phyloP scores from a whole-genome alignment of 2,329 filamentous ascomycete species.

The Phialophora macrospora region DNA sequence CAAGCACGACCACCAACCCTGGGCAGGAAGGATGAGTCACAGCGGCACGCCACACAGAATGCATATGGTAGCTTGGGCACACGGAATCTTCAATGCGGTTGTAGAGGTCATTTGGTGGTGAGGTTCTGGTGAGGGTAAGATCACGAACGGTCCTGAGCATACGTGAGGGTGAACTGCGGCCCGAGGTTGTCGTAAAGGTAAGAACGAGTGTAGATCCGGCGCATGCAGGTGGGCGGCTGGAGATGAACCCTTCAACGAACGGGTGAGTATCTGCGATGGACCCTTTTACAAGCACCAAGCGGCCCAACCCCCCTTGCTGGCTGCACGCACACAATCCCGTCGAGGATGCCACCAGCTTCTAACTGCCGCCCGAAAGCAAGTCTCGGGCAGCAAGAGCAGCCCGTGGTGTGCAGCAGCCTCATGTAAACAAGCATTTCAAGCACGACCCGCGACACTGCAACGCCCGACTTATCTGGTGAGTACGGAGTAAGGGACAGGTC shows the following conservation, averaged over 20 bases:
- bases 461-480: background rate
- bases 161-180: background rate
- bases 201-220: slow-evolving; percentile 1
- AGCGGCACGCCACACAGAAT: slow-evolving; percentile 19
- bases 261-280: background rate
- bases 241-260: background rate
- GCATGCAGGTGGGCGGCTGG: background rate
- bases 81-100: slow-evolving; percentile 12
- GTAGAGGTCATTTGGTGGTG: slow-evolving; percentile 17
- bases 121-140: slow-evolving; percentile 6
- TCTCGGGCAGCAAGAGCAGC: background rate
- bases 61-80: slow-evolving; percentile 22
- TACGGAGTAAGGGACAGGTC: background rate
- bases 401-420: background rate
- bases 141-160: background rate
- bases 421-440: background rate
- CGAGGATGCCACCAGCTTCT: background rate
- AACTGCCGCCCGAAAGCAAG: background rate
- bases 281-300: background rate
- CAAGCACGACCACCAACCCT: slow-evolving; percentile 8
- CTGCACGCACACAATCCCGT: background rate
- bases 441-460: background rate
- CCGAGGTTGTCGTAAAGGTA: background rate
- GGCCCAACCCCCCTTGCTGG: background rate
- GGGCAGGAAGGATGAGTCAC: slow-evolving; percentile 13